A percentile compares a stretch with the other conserved stretches of the same genome.
These are phyloP conservation scores for Kwoniella dendrophila DNA, from an alignment of 768 basidiomycete species.

Conservation along the genomic window DNA sequence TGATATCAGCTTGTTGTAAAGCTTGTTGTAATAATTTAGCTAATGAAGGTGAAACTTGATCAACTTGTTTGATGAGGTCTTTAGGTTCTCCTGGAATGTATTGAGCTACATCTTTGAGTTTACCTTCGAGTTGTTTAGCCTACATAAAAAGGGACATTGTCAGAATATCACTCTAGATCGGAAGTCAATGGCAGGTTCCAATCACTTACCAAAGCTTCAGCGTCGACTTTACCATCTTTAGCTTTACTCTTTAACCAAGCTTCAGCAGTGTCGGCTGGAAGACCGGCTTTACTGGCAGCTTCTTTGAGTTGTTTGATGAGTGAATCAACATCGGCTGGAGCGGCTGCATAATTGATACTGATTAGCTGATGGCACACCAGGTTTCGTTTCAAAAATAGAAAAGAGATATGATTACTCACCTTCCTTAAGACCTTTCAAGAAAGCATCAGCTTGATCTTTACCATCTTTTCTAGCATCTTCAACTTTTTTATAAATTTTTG, in stretches of 20 bases:
- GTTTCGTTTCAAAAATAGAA: not conserved
- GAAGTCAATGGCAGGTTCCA: too few species aligned
- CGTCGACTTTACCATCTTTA: conserved; percentile 50
- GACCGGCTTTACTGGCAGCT: conserved; percentile 52
- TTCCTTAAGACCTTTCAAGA: conserved; percentile 49
- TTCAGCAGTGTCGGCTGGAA: conserved; percentile 51
- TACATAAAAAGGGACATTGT: conserved; percentile 10
- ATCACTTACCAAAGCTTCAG: conserved; percentile 40
- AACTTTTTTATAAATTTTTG: conserved; percentile 47
- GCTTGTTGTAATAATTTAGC: conserved; percentile 46
- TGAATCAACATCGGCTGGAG: conserved; percentile 52
- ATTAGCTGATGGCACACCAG: not conserved
- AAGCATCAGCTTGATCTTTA: conserved; percentile 48
- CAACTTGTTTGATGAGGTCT: conserved; percentile 46
- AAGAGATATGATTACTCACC: conserved; percentile 28
- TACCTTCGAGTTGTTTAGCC: conserved; percentile 42
- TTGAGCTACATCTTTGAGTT: conserved; percentile 35
- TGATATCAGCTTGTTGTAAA: conserved; percentile 41
- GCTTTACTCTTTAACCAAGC: conserved; percentile 48
- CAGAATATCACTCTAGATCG: not conserved
- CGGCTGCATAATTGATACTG: conserved; percentile 33
- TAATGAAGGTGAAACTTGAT: conserved; percentile 40
- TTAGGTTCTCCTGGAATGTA: conserved; percentile 47
- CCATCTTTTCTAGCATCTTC: conserved; percentile 52
- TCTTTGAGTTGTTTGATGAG: conserved; percentile 52